Evolutionary conservation across 257 asterid species (phyloP).

Genomic region (Leptodermis oblonga): DNA sequence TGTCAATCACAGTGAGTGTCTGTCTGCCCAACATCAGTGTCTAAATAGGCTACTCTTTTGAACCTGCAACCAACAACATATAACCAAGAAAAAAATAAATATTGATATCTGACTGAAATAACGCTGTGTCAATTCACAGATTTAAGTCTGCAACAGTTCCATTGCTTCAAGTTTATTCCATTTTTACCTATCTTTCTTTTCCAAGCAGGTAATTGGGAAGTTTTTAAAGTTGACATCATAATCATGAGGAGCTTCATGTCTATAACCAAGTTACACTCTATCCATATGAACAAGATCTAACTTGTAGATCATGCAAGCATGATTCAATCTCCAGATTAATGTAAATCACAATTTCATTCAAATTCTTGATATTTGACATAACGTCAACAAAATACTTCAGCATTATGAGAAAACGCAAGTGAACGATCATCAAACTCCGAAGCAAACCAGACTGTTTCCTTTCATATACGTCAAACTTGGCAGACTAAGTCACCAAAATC

Average conservation of each 20-base stretch:
- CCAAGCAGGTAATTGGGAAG: neutral
- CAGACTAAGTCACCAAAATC: neutral
- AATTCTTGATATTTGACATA: neutral
- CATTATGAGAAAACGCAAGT: neutral
- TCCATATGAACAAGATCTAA: neutral
- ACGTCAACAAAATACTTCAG: neutral
- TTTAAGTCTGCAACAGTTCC: neutral
- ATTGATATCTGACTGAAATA: neutral
- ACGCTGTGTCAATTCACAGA: neutral
- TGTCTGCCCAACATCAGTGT: conserved; percentile 96
- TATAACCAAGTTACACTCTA: neutral
- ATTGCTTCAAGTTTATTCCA: neutral
- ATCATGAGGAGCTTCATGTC: neutral
- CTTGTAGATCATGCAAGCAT: neutral
- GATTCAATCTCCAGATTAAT: neutral
- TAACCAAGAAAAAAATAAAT: neutral
- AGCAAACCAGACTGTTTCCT: neutral
- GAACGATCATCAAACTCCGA: neutral
- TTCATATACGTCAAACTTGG: neutral
- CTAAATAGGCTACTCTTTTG: conserved; percentile 82
- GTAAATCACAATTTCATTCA: neutral
- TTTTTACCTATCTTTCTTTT: neutral
- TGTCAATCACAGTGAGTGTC: conserved; percentile 79
- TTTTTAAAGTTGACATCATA: neutral
- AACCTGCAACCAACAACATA: conserved; percentile 44